phyloP scores from a whole-genome alignment of 257 asterid genomes.

The Echites panduratus region DNA sequence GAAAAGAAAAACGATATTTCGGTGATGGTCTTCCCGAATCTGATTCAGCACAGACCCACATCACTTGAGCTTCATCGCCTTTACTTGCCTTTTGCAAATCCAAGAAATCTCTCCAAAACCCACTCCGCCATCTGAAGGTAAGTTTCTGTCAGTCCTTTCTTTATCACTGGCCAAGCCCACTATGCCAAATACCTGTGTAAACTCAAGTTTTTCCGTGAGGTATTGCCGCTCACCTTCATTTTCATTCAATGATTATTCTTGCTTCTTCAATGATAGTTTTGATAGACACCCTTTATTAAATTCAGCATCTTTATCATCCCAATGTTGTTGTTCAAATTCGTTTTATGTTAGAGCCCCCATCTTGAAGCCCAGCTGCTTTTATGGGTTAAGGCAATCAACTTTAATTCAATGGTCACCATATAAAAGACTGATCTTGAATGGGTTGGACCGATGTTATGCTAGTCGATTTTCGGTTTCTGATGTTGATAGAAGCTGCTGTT shows the following conservation, averaged over 20 bases:
- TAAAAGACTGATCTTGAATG: slow-evolving; percentile 44
- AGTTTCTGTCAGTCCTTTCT: slow-evolving; percentile 1
- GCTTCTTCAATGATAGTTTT: slow-evolving; percentile 33
- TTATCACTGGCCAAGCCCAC: slow-evolving; percentile 16
- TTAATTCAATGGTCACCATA: slow-evolving; percentile 57
- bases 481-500: slow-evolving; percentile 32
- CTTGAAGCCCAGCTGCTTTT: slow-evolving; percentile 34
- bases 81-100: neutral
- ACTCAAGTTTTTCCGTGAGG: slow-evolving; percentile 51
- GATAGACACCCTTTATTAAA: slow-evolving; percentile 31
- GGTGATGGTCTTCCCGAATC: neutral
- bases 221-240: slow-evolving; percentile 42
- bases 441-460: slow-evolving; percentile 39
- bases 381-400: slow-evolving; percentile 69
- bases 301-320: slow-evolving; percentile 28
- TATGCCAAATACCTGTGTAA: slow-evolving; percentile 51
- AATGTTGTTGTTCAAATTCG: slow-evolving; percentile 44
- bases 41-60: slow-evolving; percentile 4
- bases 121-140: neutral
- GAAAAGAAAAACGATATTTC: neutral
- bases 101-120: neutral
- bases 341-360: slow-evolving; percentile 27
- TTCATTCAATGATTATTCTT: slow-evolving; percentile 37
- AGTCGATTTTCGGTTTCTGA: slow-evolving; percentile 32
- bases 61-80: neutral